Base-by-base conservation (phyloP, 768 basidiomycete genomes). In the Auricularia sp. region DNA sequence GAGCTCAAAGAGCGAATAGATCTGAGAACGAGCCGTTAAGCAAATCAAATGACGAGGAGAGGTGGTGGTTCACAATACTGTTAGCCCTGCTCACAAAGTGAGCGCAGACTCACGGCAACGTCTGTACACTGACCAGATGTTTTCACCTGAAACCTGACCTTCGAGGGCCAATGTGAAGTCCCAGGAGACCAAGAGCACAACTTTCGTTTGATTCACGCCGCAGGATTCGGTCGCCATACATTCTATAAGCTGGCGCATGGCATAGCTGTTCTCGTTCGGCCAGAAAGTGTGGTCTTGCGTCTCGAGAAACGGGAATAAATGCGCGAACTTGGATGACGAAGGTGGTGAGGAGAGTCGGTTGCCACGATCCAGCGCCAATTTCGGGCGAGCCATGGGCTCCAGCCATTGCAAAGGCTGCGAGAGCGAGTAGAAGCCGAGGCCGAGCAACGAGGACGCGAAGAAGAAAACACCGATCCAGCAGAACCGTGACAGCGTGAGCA, bases 111-210 rank as follows among this genome's bases (percentile, higher is more conserved):
- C 8, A 18, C 14, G 42, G 34, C 18, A 29, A 29, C 29, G 29
- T 29, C 29, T 29, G 29, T 29, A 29, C 29, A 33, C 62, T 8
- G 18, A 64, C 63, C 63, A 64, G 51, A 64, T 56, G 36, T 64
- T 51, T 21, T 64, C 63, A 7, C 63, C 63, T 35, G 51, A 54
- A 33, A 58, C n/a, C 6, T 37, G 5, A 4, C 63, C 63, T 33
- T 44, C 29, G 7, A 58, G 29, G 5, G 63, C 54, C 16, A 33
- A 18, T 6, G 54, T 37, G 18, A 64, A 36, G 21, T 64, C 18
- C 21, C 39, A 54, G 16, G 24, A 29, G 16, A 33, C 54, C 10
- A 64, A 45, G 1, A 64, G 47, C 16, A 64, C 63, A 13, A 64
- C 51, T 45, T 56, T 54, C 33, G 63, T 58, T 37, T 64, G 63